Conservation (phyloP, 2,329 filamentous ascomycete genomes). For the Fusarium liriodendri region DNA sequence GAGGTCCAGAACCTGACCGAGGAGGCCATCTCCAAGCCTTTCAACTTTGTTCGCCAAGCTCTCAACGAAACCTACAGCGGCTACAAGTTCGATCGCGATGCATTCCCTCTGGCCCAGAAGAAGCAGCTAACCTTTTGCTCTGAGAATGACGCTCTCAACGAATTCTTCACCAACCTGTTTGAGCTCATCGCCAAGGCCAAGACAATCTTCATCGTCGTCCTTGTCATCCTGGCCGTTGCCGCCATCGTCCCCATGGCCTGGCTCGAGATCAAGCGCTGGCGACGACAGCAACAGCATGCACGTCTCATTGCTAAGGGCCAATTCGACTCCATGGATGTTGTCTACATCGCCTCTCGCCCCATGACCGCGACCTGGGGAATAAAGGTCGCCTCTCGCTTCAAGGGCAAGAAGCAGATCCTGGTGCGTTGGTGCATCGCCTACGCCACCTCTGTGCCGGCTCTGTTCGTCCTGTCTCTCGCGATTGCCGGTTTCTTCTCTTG, state of each 20-base stretch:
- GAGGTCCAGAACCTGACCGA: constrained; percentile 86
- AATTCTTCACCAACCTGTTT: constrained; percentile 83
- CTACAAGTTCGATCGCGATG: constrained; percentile 81
- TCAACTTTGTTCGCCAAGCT: constrained; percentile 79
- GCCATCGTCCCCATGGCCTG: constrained; percentile 84
- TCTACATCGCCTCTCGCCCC: constrained; percentile 88
- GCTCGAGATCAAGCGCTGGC: constrained; percentile 82
- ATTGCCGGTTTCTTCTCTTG: constrained; percentile 85
- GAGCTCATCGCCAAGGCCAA: constrained; percentile 74
- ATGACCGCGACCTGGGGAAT: constrained; percentile 79
- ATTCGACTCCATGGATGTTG: constrained; percentile 85
- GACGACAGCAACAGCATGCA: constrained; percentile 76
- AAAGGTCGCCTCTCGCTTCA: constrained; percentile 74
- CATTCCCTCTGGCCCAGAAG: constrained; percentile 88
- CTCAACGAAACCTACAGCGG: constrained; percentile 77
- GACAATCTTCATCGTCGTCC: constrained; percentile 80
- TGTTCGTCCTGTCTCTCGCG: constrained; percentile 88
- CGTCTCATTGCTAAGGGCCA: constrained; percentile 72
- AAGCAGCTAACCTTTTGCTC: constrained; percentile 89
- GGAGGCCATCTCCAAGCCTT: constrained; percentile 79
- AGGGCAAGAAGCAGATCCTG: constrained; percentile 74
- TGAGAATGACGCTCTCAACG: constrained; percentile 81
- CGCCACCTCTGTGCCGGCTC: constrained; percentile 82
- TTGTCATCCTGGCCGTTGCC: constrained; percentile 76
- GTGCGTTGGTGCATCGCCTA: constrained; percentile 88